Evolutionary conservation across 768 basidiomycete genomes (phyloP).

Genomic region (Termitomyces sp.): DNA sequence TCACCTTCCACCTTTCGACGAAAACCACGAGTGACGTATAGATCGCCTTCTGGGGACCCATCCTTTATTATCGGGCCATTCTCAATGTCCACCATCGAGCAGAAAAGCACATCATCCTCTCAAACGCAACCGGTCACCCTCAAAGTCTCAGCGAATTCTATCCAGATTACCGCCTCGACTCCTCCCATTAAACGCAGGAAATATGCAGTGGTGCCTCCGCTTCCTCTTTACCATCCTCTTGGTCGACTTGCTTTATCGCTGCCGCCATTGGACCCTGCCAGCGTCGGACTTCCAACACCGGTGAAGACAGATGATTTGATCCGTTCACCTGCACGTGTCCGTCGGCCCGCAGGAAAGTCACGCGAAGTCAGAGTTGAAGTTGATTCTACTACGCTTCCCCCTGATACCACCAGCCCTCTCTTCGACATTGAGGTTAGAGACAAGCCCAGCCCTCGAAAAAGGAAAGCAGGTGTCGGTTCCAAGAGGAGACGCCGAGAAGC

Average conservation of each 20-base stretch:
- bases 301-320: constrained; percentile 37
- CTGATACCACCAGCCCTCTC: constrained; percentile 25
- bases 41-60: constrained; percentile 41
- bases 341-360: constrained; percentile 41
- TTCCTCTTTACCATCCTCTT: constrained; percentile 66
- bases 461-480: constrained; percentile 34
- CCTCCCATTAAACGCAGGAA: constrained; percentile 11
- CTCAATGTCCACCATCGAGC: constrained; percentile 3
- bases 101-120: constrained; percentile 9
- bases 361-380: constrained; percentile 44
- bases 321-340: constrained; percentile 32
- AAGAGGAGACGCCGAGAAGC: constrained; percentile 55
- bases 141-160: constrained; percentile 3
- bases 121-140: constrained; percentile 4
- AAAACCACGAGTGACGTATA: constrained; percentile 54
- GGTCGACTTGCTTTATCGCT: constrained; percentile 59
- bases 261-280: constrained; percentile 53
- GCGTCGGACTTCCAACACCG: constrained; percentile 50
- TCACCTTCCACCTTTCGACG: constrained; percentile 33
- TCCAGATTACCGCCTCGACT: not conserved
- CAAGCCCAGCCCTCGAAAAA: constrained; percentile 47
- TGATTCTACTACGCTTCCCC: constrained; percentile 18
- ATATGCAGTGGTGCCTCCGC: constrained; percentile 29
- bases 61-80: constrained; percentile 9
- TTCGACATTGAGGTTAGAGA: constrained; percentile 34